These are phyloP conservation scores for Rhododendron vialii DNA, from an alignment of 148 eudicot species.

Conservation along the genomic window DNA sequence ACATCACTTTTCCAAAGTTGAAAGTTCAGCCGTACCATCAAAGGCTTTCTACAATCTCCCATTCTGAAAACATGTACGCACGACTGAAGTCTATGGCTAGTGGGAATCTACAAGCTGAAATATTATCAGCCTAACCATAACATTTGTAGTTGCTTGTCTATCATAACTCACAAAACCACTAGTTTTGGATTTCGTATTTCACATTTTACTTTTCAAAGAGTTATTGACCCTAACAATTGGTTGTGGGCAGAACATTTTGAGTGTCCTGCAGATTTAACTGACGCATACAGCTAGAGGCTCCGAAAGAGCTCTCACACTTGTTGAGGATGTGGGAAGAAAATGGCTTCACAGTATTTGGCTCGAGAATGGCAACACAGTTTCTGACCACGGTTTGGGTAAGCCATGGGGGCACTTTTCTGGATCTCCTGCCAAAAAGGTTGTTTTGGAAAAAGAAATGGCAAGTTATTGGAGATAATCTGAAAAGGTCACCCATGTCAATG, in stretches of 20 bases:
- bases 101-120: background rate
- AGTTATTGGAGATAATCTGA: background rate
- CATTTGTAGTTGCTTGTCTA: background rate
- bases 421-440: background rate
- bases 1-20: background rate
- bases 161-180: background rate
- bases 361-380: background rate
- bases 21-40: background rate
- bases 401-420: background rate
- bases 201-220: too few relatives aligned
- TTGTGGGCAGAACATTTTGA: background rate
- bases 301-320: background rate
- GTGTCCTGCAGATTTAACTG: background rate
- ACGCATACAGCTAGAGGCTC: background rate
- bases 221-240: too few relatives aligned
- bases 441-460: background rate
- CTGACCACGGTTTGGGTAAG: background rate
- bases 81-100: background rate
- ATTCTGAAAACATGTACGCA: background rate
- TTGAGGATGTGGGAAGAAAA: background rate
- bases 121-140: background rate
- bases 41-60: background rate
- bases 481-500: background rate
- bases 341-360: background rate
- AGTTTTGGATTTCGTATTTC: background rate